Evolutionary conservation across 163 green algal genomes (phyloP).

Genomic region (Chloromonas sp.): DNA sequence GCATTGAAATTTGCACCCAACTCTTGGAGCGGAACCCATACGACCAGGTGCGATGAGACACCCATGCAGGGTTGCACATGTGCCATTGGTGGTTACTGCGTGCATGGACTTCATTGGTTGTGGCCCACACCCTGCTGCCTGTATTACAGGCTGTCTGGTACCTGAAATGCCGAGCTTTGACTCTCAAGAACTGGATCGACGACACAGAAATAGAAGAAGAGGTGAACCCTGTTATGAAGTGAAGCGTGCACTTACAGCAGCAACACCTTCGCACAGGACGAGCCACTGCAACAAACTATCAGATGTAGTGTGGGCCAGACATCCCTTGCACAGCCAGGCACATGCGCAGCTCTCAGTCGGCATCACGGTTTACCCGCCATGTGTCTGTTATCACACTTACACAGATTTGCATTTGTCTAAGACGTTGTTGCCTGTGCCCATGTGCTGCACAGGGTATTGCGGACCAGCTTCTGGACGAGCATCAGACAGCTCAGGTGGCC

Average conservation of each 20-base stretch:
- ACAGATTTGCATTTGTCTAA: too few relatives aligned
- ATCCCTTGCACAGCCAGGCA: too few relatives aligned
- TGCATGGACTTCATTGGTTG: too few relatives aligned
- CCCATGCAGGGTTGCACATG: too few relatives aligned
- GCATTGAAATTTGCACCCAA: conserved; percentile 57
- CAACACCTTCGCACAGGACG: neutral
- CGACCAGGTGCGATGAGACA: conserved; percentile 48
- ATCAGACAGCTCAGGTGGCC: conserved; percentile 53
- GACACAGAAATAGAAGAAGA: conserved; percentile 77
- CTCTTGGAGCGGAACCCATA: conserved; percentile 59
- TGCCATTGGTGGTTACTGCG: too few relatives aligned
- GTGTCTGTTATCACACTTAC: too few relatives aligned
- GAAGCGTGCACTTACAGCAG: neutral
- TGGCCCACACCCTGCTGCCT: neutral
- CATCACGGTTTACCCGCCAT: too few relatives aligned
- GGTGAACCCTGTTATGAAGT: conserved; percentile 20
- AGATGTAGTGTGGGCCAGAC: neutral
- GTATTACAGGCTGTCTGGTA: conserved; percentile 62
- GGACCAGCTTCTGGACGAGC: conserved; percentile 69
- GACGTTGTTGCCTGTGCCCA: too few relatives aligned
- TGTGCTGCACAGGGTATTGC: conserved; percentile 43
- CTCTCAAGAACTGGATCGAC: conserved; percentile 74
- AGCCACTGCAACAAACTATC: neutral
- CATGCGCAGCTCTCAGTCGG: too few relatives aligned
- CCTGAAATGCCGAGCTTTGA: conserved; percentile 68